Percentiles rank a stretch among this genome's conserved stretches.
These are phyloP conservation scores for Daldinia vernicosa DNA, from an alignment of 495 filamentous ascomycete species.

Conservation along the genomic window DNA sequence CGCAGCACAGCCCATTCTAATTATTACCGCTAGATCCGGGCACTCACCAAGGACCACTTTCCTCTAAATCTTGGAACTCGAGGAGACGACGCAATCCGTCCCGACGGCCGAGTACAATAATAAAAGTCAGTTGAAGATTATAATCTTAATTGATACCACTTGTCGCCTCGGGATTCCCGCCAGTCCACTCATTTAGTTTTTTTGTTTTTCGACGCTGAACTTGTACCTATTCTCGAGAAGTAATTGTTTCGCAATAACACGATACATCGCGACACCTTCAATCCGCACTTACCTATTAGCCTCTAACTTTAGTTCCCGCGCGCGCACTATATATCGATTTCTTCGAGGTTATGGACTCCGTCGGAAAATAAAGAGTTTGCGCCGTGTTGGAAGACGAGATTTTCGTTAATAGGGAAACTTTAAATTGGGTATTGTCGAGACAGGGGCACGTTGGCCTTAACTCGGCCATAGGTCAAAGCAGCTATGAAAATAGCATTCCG, in stretches of 20 bases:
- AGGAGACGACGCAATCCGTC: conserved; percentile 26
- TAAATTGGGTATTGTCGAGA: conserved; percentile 30
- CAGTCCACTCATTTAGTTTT: conserved; percentile 40
- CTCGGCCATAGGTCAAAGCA: conserved; percentile 25
- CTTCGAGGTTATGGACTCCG: conserved; percentile 40
- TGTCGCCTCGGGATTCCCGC: conserved; percentile 13
- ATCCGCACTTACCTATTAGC: background rate
- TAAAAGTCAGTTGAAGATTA: conserved; percentile 18
- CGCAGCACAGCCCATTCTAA: conserved; percentile 33
- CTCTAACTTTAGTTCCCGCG: conserved; percentile 4
- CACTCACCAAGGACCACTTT: conserved; percentile 22
- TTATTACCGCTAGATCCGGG: conserved; percentile 12
- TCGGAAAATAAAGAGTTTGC: conserved; percentile 26
- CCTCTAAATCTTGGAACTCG: conserved; percentile 27
- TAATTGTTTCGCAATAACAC: background rate
- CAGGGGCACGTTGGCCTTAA: conserved; percentile 33
- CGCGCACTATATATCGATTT: conserved; percentile 4
- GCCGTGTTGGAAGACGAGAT: conserved; percentile 23
- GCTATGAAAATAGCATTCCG: conserved; percentile 54
- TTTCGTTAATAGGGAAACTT: conserved; percentile 31
- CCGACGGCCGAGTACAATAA: conserved; percentile 21
- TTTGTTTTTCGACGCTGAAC: conserved; percentile 19
- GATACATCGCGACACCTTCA: conserved; percentile 31
- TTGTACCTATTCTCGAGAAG: conserved; percentile 9
- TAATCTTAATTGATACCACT: conserved; percentile 13